Percentiles rank a stretch among this genome's conserved stretches.
These are phyloP conservation scores for Aspergillus novofumigatus DNA, from an alignment of 2,329 filamentous ascomycete genomes.

Conservation along the genomic window DNA sequence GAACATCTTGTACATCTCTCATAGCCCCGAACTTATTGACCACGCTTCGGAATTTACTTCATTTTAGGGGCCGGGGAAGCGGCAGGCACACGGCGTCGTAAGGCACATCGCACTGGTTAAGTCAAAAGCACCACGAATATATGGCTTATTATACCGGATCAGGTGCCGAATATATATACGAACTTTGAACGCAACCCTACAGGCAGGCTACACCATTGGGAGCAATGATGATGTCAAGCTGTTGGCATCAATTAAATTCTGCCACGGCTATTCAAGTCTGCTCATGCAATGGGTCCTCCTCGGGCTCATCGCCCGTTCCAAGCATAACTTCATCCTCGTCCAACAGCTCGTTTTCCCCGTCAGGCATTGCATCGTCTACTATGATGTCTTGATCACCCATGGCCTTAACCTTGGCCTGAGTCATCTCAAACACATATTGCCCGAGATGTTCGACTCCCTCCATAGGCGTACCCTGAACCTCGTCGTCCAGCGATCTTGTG, in stretches of 20 bases:
- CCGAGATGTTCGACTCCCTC: conserved; percentile 89
- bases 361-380: conserved; percentile 30
- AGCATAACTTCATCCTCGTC: conserved; percentile 35
- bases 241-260: background rate
- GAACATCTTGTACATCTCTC: background rate
- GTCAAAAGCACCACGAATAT: background rate
- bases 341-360: conserved; percentile 26
- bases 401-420: conserved; percentile 62
- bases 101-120: background rate
- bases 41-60: background rate
- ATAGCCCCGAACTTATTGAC: background rate
- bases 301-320: conserved; percentile 31
- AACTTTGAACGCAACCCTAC: background rate
- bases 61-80: background rate
- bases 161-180: background rate
- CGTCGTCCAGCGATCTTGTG: conserved; percentile 48
- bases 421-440: conserved; percentile 97
- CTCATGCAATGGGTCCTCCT: conserved; percentile 34
- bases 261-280: conserved; percentile 9
- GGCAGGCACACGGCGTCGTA: background rate
- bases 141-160: background rate
- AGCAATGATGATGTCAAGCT: background rate
- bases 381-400: conserved; percentile 45
- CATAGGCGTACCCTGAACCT: conserved; percentile 63
- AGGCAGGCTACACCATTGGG: background rate